Evolutionary conservation across 768 basidiomycete species (phyloP).

Genomic region (Gloeostereum incarnatum): DNA sequence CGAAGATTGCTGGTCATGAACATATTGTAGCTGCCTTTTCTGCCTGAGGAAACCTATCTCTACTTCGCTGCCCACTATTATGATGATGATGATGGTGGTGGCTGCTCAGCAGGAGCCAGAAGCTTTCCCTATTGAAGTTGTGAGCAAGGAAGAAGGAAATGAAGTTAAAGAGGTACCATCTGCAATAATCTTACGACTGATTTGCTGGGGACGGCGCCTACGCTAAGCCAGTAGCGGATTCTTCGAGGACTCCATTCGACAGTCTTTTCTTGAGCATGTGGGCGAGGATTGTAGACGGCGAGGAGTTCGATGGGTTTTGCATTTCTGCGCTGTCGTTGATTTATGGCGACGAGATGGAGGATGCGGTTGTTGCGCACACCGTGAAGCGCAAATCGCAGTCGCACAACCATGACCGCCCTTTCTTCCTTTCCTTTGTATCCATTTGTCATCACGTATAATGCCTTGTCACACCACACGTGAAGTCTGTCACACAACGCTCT

Average conservation of each 20-base stretch:
- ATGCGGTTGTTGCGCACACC: constrained; percentile 66
- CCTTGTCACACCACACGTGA: too few relatives aligned
- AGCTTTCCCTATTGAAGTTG: constrained; percentile 45
- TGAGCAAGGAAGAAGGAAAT: background rate
- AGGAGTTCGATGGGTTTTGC: constrained; percentile 83
- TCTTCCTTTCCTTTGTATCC: too few relatives aligned
- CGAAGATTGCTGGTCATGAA: constrained; percentile 45
- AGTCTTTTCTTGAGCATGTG: constrained; percentile 50
- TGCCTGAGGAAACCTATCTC: constrained; percentile 1
- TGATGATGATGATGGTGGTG: constrained; percentile 6
- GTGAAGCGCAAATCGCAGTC: constrained; percentile 79
- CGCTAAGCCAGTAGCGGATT: constrained; percentile 81
- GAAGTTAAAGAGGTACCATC: constrained; percentile 47
- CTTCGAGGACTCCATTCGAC: constrained; percentile 88
- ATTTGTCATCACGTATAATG: too few relatives aligned
- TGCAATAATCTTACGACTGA: constrained; percentile 70
- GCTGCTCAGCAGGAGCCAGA: constrained; percentile 35
- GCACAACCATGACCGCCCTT: constrained; percentile 90
- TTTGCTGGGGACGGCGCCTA: constrained; percentile 78
- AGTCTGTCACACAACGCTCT: too few relatives aligned
- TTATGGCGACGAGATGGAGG: constrained; percentile 81
- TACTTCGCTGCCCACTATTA: constrained; percentile 3
- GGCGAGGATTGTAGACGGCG: constrained; percentile 75
- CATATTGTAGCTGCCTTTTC: constrained; percentile 35
- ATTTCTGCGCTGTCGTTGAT: constrained; percentile 62